Evolutionary conservation across 1,284 basidiomycete genomes (phyloP), one percentile per base, ranked within the genome.

Genomic region (Tylopilus sp.): DNA sequence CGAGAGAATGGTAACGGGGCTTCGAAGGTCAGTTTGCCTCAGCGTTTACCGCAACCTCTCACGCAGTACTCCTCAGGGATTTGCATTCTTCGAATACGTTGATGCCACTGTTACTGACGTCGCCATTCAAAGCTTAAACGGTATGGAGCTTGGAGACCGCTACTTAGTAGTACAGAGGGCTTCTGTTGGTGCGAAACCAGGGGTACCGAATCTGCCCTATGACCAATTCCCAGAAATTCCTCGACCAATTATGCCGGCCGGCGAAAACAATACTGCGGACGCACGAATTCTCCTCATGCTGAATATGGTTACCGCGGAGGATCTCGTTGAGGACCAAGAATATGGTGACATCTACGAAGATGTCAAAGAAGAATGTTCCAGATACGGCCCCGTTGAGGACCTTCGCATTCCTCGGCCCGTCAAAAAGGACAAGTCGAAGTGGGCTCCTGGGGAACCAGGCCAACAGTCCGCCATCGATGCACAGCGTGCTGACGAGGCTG

Each of bases 11-110:
- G 86, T 46, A 90, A 85, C 51, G 90, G 89, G 37, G 73, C 83
- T 24, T 94, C 91, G n/a, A 97, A 96, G 78, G 92, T 88, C 48
- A 48, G 70, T 43, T 43, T 20, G 46, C 30, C 55, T 34, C 17
- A 3, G 2, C 6, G 17, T 20, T 2, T 28, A 1, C 34, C 15
- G 21, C 40, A 36, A 42, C 38, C 2, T 20, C 52, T 68, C 30
- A 68, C n/a, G n/a, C 9, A 11, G 8, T 37, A 26, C 20, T 40
- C 26, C 35, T 34, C 64, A 94, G 89, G 96, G 96, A 56, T 99
- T 97, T 70, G 96, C 96, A 0, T 99, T 98, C 76, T 96, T 94
- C 74, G 96, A 99, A 77, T 99, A 98, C 69, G 86, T 90, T 51
- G 96, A 99, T 67, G 74, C 84, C 11, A 72, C 71, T 30, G 84